These are phyloP conservation scores for Glycine latifolia DNA, from an alignment of 306 rosid genomes.

Conservation along the genomic window DNA sequence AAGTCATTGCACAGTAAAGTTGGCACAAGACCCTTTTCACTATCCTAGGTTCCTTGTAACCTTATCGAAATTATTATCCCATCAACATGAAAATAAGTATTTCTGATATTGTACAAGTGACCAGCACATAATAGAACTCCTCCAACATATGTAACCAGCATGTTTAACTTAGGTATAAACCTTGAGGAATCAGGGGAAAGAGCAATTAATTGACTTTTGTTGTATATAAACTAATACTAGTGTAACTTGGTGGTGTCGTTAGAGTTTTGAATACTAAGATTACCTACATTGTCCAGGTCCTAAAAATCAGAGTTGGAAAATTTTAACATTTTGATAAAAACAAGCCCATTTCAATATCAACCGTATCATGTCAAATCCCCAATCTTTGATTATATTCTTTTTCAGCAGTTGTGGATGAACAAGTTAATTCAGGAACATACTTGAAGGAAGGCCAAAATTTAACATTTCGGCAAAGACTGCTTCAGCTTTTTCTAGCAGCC, in stretches of 20 bases:
- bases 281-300: slow-evolving; percentile 1
- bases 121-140: neutral
- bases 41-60: neutral
- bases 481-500: slow-evolving; percentile 76
- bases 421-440: slow-evolving; percentile 59
- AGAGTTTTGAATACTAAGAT: neutral
- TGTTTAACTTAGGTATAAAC: slow-evolving; percentile 8
- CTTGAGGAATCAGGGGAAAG: slow-evolving; percentile 28
- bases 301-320: slow-evolving; percentile 14
- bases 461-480: slow-evolving; percentile 88
- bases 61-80: neutral
- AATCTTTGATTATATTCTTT: slow-evolving; percentile 11
- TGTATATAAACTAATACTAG: neutral
- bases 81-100: neutral
- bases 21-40: slow-evolving; percentile 13
- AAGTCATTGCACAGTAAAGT: slow-evolving; percentile 1
- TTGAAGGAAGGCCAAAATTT: slow-evolving; percentile 71
- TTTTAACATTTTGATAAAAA: neutral
- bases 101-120: neutral
- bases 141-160: neutral
- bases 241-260: neutral
- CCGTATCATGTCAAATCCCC: neutral
- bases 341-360: slow-evolving; percentile 5
- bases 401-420: slow-evolving; percentile 1
- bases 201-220: neutral